Conservation (phyloP, 495 filamentous ascomycete genomes). For the Trichoderma gamsii region DNA sequence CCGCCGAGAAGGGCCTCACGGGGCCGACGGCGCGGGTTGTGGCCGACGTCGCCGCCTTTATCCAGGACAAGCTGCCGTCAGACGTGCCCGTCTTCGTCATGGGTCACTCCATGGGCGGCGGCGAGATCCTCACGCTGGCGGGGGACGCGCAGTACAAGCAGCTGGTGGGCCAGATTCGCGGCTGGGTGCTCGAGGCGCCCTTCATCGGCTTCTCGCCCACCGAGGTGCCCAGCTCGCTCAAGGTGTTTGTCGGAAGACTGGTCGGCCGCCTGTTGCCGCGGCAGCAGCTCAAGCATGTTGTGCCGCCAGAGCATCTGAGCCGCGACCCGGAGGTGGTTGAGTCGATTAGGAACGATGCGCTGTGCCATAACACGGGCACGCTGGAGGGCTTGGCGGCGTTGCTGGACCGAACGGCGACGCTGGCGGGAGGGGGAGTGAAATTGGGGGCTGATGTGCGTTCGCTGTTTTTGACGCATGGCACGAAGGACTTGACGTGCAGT, state of each 20-base stretch:
- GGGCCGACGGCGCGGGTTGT: slow-evolving; percentile 67
- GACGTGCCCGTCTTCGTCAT: slow-evolving; percentile 68
- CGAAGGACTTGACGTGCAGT: slow-evolving; percentile 58
- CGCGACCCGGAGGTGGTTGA: slow-evolving; percentile 55
- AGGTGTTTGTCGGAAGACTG: slow-evolving; percentile 55
- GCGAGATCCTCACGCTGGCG: slow-evolving; percentile 51
- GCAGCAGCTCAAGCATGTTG: slow-evolving; percentile 47
- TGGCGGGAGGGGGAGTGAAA: slow-evolving; percentile 41
- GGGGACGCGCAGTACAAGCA: slow-evolving; percentile 39
- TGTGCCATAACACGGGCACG: slow-evolving; percentile 75
- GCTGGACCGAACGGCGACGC: slow-evolving; percentile 57
- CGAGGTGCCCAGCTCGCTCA: slow-evolving; percentile 51
- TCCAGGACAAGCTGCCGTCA: slow-evolving; percentile 38
- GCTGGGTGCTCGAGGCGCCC: slow-evolving; percentile 62
- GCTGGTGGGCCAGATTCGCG: slow-evolving; percentile 45
- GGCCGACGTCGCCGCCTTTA: slow-evolving; percentile 68
- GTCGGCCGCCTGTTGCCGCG: slow-evolving; percentile 59
- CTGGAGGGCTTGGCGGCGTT: slow-evolving; percentile 67
- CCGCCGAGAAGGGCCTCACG: slow-evolving; percentile 55
- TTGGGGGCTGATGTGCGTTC: slow-evolving; percentile 31
- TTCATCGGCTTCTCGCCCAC: slow-evolving; percentile 61
- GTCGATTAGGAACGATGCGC: slow-evolving; percentile 51
- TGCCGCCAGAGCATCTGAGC: slow-evolving; percentile 53
- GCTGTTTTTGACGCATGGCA: slow-evolving; percentile 64
- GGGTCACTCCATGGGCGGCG: slow-evolving; percentile 80